Conservation (phyloP, 371 early-diverging fungal species). For the Nematocida displodere region DNA sequence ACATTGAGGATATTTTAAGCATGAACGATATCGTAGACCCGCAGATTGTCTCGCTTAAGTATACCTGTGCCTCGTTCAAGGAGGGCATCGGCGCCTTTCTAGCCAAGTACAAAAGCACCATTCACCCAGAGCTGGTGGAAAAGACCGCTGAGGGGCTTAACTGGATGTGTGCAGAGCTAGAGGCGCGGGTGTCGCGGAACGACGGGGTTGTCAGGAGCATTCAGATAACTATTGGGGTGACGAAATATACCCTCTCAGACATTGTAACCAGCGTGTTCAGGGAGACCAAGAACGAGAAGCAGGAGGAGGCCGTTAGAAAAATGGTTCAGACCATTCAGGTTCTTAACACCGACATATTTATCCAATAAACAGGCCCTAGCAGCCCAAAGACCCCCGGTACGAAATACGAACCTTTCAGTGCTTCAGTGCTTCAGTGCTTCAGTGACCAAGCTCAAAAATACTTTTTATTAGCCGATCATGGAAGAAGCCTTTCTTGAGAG, state of each 20-base stretch:
- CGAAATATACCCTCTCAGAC: conserved; percentile 30
- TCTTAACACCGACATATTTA: conserved; percentile 29
- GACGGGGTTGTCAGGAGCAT: conserved; percentile 30
- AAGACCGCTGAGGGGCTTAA: background rate
- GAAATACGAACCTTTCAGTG: too few relatives aligned
- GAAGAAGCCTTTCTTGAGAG: too few relatives aligned
- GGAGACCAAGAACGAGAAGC: conserved; percentile 1
- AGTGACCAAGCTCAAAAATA: too few relatives aligned
- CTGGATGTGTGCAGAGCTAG: background rate
- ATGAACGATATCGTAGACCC: conserved; percentile 44
- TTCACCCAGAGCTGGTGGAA: background rate
- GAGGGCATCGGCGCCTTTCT: conserved; percentile 18
- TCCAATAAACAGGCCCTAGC: background rate
- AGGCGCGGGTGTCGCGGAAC: conserved; percentile 22
- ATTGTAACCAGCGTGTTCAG: conserved; percentile 37
- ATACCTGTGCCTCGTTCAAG: conserved; percentile 10
- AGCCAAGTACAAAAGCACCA: background rate
- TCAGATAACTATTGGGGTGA: conserved; percentile 21
- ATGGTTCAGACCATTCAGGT: conserved; percentile 38
- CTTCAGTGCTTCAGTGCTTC: too few relatives aligned
- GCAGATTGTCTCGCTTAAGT: background rate
- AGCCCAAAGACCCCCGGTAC: background rate
- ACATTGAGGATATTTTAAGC: conserved; percentile 47
- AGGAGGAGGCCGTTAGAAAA: background rate
- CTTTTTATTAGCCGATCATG: too few relatives aligned